Conservation (phyloP, 164 flowering plant species). For the Taxillus chinensis region DNA sequence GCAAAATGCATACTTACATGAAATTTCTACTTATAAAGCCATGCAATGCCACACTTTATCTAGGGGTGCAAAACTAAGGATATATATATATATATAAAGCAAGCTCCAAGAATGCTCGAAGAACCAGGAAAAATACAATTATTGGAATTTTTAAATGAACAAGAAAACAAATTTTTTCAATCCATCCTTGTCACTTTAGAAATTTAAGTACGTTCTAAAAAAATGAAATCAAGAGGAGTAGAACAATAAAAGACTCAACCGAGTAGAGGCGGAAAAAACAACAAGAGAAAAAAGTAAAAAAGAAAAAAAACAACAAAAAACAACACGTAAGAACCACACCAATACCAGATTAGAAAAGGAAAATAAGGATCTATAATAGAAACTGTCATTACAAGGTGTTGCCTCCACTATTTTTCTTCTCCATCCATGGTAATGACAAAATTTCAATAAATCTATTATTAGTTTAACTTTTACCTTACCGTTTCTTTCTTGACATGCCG, state of each 20-base stretch:
- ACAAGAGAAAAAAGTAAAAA: no score
- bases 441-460: background rate
- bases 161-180: conserved; percentile 10
- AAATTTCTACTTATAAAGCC: no score
- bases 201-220: conserved; percentile 77
- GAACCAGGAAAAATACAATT: no score
- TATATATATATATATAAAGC: no score
- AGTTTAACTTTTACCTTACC: conserved; percentile 50
- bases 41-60: no score
- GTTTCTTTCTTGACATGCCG: conserved; percentile 89
- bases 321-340: no score
- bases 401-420: background rate
- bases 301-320: no score
- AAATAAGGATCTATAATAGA: background rate
- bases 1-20: no score
- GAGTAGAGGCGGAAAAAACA: conserved; percentile 46
- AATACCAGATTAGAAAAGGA: background rate
- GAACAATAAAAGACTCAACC: conserved; percentile 91
- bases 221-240: conserved; percentile 76
- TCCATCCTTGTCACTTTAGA: conserved; percentile 35
- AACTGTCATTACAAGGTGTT: background rate
- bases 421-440: background rate
- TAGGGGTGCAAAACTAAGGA: no score
- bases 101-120: no score
- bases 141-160: no score